These are phyloP conservation scores for Metahyphopichia silvanorum DNA, from an alignment of 805 yeast species.

Conservation along the genomic window DNA sequence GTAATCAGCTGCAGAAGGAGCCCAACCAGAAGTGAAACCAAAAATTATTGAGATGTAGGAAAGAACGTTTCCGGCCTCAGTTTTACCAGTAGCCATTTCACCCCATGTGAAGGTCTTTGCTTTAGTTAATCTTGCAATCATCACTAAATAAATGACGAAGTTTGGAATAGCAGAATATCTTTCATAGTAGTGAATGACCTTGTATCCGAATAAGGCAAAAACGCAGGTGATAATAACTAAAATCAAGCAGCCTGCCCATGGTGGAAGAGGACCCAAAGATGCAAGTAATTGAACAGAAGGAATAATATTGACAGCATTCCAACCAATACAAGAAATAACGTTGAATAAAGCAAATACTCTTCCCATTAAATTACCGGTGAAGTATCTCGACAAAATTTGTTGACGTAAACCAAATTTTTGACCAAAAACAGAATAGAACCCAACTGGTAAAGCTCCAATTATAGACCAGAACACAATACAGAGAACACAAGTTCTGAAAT, in stretches of 20 bases:
- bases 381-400: conserved; percentile 26
- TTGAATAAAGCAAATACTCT: conserved; percentile 25
- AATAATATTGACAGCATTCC: conserved; percentile 31
- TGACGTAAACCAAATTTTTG: conserved; percentile 39
- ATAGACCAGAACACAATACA: conserved; percentile 29
- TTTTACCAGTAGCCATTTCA: conserved; percentile 22
- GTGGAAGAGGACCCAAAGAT: conserved; percentile 26
- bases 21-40: conserved; percentile 33
- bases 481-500: conserved; percentile 30
- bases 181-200: conserved; percentile 27
- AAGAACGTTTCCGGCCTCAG: conserved; percentile 26
- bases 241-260: conserved; percentile 35
- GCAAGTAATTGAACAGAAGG: conserved; percentile 27
- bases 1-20: conserved; percentile 31
- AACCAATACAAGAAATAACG: conserved; percentile 28
- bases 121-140: conserved; percentile 25
- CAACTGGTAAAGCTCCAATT: conserved; percentile 37
- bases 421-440: conserved; percentile 35
- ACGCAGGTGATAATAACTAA: conserved; percentile 25
- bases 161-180: conserved; percentile 33
- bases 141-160: conserved; percentile 21
- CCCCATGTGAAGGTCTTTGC: conserved; percentile 22
- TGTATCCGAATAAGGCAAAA: conserved; percentile 30
- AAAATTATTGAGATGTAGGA: conserved; percentile 25
- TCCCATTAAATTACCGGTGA: conserved; percentile 30